Evolutionary conservation across 1,284 basidiomycete species (phyloP).

Genomic region (Trametes polyzona): DNA sequence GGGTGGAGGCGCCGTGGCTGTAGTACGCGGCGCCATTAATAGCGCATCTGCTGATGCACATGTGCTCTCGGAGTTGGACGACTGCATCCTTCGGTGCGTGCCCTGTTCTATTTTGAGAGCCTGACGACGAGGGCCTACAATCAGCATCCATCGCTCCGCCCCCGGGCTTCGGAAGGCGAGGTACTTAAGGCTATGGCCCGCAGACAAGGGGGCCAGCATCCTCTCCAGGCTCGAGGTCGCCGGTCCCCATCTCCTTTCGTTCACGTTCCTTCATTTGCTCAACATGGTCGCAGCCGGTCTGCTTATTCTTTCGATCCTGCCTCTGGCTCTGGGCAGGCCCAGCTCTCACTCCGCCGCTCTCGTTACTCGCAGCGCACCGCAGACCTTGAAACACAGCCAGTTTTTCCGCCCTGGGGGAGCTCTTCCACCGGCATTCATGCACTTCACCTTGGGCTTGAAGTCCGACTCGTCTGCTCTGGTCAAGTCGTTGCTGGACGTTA

Average conservation of each 20-base stretch:
- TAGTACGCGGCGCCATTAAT: not conserved
- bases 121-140: slow-evolving; percentile 10
- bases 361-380: slow-evolving; percentile 22
- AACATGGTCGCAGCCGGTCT: slow-evolving; percentile 32
- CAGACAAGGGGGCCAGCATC: not conserved
- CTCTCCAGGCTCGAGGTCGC: slow-evolving; percentile 17
- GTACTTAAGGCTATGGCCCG: not conserved
- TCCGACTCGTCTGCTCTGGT: slow-evolving; percentile 25
- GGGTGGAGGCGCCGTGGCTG: not conserved
- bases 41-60: slow-evolving; percentile 1
- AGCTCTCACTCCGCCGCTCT: slow-evolving; percentile 18
- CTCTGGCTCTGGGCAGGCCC: slow-evolving; percentile 29
- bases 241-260: slow-evolving; percentile 8
- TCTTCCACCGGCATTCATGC: slow-evolving; percentile 9
- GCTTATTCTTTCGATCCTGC: slow-evolving; percentile 26
- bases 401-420: slow-evolving; percentile 25
- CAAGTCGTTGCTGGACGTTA: slow-evolving; percentile 28
- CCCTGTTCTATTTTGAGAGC: slow-evolving; percentile 11
- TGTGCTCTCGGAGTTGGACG: not conserved
- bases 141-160: slow-evolving; percentile 2
- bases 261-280: slow-evolving; percentile 11
- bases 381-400: no score
- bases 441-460: slow-evolving; percentile 31
- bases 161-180: no score
- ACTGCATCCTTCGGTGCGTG: not conserved